Evolutionary conservation across 1,139 yeast species (phyloP), one percentile per base, ranked within the genome.

Genomic region (Petasospora rhodanensis): DNA sequence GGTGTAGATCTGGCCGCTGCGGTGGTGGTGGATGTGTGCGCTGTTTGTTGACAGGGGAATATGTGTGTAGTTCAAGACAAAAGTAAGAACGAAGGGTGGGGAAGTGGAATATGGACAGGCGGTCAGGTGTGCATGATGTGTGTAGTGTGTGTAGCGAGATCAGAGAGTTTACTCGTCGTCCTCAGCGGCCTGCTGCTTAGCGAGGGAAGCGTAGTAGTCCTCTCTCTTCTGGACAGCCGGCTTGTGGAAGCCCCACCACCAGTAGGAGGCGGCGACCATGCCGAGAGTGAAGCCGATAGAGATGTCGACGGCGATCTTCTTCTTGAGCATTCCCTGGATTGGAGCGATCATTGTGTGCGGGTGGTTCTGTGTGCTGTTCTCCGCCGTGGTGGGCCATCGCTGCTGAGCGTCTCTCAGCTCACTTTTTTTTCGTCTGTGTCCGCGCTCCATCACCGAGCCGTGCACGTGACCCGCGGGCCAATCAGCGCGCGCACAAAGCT

Each of bases 301-400:
- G 62, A 89, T 76, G 58, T 91, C 96, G 50, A 83, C 73, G 59
- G 82, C 72, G 63, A 85, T 78, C 66, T 79, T 81, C 71, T 79
- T 85, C 68, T 76, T 84, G 47, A 89, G 73, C 49, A 83, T 68
- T 51, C 96, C 96, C 40, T 80, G 75, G 56, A 89, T 86, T 55
- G 96, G 95, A 58, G 95, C 86, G 58, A 87, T 75, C 85, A 83
- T 81, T 33, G 26, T 37, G n/a, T n/a, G n/a, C n/a, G n/a, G n/a
- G n/a, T n/a, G n/a, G n/a, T n/a, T n/a, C n/a, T n/a, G n/a, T n/a
- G 29, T 28, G 17, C 30, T 33, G 18, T 15, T 15, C n/a, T 24
- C 18, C 18, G 3, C 14, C 9, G 15, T 22, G 24, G 31, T 28
- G 18, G 26, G 21, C 70, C 44, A 21, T 7, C 6, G 23, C 7